Conservation (phyloP, 108 stramenopile species). For the Cyclotella choctawhatcheeana region DNA sequence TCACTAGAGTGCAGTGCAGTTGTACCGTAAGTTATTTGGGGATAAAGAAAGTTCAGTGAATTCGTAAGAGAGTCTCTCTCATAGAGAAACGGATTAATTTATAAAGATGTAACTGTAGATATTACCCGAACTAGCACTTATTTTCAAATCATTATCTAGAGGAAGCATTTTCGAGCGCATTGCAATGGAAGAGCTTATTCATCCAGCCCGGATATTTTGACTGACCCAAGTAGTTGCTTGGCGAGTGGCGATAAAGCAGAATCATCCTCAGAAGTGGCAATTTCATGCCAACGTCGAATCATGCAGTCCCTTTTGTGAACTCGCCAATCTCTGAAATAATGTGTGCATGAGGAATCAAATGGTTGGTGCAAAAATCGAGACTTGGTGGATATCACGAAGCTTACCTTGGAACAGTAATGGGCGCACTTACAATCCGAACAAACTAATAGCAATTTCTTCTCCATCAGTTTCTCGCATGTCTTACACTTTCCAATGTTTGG, state of each 20-base stretch:
- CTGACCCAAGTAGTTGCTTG: background rate
- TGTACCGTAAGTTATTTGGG: too few relatives aligned
- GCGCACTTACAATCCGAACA: background rate
- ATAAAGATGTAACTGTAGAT: too few relatives aligned
- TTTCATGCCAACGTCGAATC: slow-evolving; percentile 1
- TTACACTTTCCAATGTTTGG: slow-evolving; percentile 1
- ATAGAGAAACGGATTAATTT: too few relatives aligned
- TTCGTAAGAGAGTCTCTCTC: too few relatives aligned
- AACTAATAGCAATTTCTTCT: background rate
- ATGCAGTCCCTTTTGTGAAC: slow-evolving; percentile 1
- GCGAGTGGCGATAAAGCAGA: background rate
- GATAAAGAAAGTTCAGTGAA: too few relatives aligned
- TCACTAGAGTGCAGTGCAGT: too few relatives aligned
- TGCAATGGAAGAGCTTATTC: too few relatives aligned
- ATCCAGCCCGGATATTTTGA: too few relatives aligned
- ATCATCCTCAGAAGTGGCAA: too few relatives aligned
- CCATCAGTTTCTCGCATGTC: background rate
- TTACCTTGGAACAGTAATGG: background rate
- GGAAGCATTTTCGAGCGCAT: too few relatives aligned
- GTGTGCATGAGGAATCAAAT: background rate
- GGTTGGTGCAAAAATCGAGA: background rate
- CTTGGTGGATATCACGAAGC: background rate
- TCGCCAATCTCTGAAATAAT: background rate
- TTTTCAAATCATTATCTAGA: too few relatives aligned
- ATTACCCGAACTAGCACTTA: too few relatives aligned